These are phyloP conservation scores for Pleurotus tuber-regium DNA, from an alignment of 768 basidiomycete genomes.

Conservation along the genomic window DNA sequence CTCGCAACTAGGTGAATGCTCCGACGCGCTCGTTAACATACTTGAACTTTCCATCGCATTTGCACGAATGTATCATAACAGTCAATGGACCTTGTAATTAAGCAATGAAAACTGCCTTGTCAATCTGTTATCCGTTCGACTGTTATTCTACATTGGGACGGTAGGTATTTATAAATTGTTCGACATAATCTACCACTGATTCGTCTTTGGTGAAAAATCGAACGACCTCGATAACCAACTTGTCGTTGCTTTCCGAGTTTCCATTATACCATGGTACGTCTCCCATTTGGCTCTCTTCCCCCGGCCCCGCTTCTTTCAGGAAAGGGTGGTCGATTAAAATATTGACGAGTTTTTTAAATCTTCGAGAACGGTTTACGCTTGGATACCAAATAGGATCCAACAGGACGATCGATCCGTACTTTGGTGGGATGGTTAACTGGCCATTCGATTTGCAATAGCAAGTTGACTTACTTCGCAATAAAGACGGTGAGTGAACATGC, in stretches of 20 bases:
- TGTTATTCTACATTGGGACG: neutral
- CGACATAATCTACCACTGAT: neutral
- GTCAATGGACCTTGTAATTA: neutral
- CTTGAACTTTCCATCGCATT: neutral
- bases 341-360: no score
- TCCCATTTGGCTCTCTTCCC: neutral
- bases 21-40: no score
- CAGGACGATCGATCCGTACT: neutral
- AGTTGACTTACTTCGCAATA: no score
- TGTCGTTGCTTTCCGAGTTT: neutral
- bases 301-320: neutral
- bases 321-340: neutral
- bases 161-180: neutral
- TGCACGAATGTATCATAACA: neutral
- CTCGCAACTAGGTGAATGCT: no score
- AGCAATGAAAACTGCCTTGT: neutral
- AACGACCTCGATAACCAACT: neutral
- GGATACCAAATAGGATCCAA: neutral
- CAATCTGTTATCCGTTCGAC: neutral
- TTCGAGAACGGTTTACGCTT: no score
- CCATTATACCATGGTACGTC: neutral
- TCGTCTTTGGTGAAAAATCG: neutral
- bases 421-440: no score
- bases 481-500: no score
- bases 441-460: no score